These are phyloP conservation scores for Tuber melanosporum DNA, from an alignment of 495 filamentous ascomycete species.

Conservation along the genomic window DNA sequence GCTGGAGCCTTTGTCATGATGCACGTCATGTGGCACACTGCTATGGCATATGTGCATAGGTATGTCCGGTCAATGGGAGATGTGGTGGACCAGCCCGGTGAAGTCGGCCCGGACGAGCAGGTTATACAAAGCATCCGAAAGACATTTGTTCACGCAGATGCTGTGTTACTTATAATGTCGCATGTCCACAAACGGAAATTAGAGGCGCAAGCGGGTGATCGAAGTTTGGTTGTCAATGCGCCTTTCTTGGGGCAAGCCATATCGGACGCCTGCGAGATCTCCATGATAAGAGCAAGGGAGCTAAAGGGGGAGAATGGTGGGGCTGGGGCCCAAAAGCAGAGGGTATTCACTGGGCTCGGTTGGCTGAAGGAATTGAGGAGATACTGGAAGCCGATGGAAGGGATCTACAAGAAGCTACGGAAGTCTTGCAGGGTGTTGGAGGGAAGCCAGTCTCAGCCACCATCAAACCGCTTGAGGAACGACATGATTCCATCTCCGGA, in stretches of 20 bases:
- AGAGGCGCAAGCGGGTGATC: slow-evolving; percentile 18
- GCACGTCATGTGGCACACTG: slow-evolving; percentile 43
- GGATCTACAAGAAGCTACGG: slow-evolving; percentile 38
- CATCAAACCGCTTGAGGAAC: slow-evolving; percentile 21
- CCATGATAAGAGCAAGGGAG: slow-evolving; percentile 37
- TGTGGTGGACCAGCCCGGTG: slow-evolving; percentile 7
- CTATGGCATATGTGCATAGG: slow-evolving; percentile 42
- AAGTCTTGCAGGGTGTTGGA: slow-evolving; percentile 24
- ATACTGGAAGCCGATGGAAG: slow-evolving; percentile 41
- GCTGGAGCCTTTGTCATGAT: slow-evolving; percentile 41
- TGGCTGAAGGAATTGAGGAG: slow-evolving; percentile 40
- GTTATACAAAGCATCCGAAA: slow-evolving; percentile 39
- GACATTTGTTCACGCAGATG: slow-evolving; percentile 42
- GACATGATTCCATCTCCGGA: slow-evolving; percentile 35
- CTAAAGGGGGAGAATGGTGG: slow-evolving; percentile 30
- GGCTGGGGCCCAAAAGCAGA: slow-evolving; percentile 28
- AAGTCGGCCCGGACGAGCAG: slow-evolving; percentile 12
- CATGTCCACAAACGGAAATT: slow-evolving; percentile 34
- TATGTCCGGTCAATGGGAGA: slow-evolving; percentile 38
- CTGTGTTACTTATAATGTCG: slow-evolving; percentile 40
- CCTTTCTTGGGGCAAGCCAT: slow-evolving; percentile 42
- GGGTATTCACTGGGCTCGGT: slow-evolving; percentile 30
- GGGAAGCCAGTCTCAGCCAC: slow-evolving; percentile 17
- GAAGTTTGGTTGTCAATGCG: slow-evolving; percentile 37
- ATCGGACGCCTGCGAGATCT: slow-evolving; percentile 40